A percentile compares a stretch with the other conserved stretches of the same genome.
These are phyloP conservation scores for Tritrichomonas foetus DNA, from an alignment of 208 protist species.

Conservation along the genomic window DNA sequence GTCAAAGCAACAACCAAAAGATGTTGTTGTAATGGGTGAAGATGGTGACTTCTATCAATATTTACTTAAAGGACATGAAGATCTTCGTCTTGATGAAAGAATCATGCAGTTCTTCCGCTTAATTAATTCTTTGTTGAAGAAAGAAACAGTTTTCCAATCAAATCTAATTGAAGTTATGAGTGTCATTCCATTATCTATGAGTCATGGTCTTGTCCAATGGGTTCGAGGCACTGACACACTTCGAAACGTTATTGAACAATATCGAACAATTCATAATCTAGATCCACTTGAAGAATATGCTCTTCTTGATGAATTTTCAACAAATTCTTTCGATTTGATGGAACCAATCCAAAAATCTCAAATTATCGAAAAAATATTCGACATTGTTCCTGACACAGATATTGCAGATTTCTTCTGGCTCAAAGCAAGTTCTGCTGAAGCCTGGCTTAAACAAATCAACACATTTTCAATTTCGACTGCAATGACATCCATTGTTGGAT, in stretches of 20 bases:
- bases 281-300: not conserved
- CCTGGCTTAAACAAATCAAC: not conserved
- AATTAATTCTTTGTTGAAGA: not conserved
- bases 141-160: not conserved
- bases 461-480: not conserved
- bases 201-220: constrained; percentile 6
- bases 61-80: constrained; percentile 13
- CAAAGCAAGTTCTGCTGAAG: not conserved
- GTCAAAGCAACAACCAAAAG: constrained; percentile 32
- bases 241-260: not conserved
- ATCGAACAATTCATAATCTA: not conserved
- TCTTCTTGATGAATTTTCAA: not conserved
- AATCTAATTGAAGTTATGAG: not conserved
- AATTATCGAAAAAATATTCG: not conserved
- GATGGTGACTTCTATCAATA: constrained; percentile 41
- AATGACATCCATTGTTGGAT: constrained; percentile 23
- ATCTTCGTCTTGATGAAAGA: constrained; percentile 35
- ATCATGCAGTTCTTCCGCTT: constrained; percentile 38
- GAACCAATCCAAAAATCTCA: not conserved
- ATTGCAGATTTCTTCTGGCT: not conserved
- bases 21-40: not conserved
- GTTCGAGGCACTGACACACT: not conserved
- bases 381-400: not conserved
- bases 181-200: not conserved
- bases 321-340: not conserved